Percentiles rank a stretch among this genome's conserved stretches.
phyloP scores from a whole-genome alignment of 2,329 filamentous ascomycete genomes.

The Xylariaceae sp. region DNA sequence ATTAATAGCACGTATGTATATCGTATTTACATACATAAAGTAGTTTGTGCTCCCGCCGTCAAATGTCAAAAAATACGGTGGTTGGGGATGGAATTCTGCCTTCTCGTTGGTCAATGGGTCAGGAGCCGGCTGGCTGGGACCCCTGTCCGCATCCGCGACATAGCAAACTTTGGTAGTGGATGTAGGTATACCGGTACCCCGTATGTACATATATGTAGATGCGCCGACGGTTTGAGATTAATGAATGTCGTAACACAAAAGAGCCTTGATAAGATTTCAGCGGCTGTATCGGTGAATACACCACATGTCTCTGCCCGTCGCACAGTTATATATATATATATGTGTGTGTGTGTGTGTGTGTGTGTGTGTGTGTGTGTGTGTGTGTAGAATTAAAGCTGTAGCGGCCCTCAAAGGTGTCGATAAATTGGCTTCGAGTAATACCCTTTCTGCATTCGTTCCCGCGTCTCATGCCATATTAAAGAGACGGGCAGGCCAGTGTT shows the following conservation, averaged over 20 bases:
- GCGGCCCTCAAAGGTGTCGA: too few species aligned
- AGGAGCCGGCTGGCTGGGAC: conserved; percentile 12
- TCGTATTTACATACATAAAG: too few species aligned
- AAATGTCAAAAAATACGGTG: conserved; percentile 22
- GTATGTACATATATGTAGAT: neutral
- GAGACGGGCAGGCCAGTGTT: conserved; percentile 4
- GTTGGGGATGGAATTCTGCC: conserved; percentile 22
- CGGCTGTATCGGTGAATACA: conserved; percentile 18
- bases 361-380: too few species aligned
- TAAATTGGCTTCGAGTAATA: neutral
- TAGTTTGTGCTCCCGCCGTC: conserved; percentile 15
- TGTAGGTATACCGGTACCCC: conserved; percentile 6
- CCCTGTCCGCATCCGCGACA: conserved; percentile 26
- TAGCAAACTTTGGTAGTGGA: conserved; percentile 26
- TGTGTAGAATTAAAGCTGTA: too few species aligned
- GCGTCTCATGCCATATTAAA: neutral
- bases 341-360: too few species aligned
- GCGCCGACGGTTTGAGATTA: conserved; percentile 6
- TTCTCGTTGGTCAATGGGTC: conserved; percentile 20
- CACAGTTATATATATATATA: conserved; percentile 7
- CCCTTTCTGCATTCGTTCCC: neutral
- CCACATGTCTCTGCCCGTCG: conserved; percentile 21
- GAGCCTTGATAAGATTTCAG: neutral
- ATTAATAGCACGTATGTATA: too few species aligned
- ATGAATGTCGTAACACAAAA: conserved; percentile 6